Evolutionary conservation across 2,329 filamentous ascomycete species (phyloP), one percentile per base, ranked within the genome.

Genomic region (Sporothrix protearum): DNA sequence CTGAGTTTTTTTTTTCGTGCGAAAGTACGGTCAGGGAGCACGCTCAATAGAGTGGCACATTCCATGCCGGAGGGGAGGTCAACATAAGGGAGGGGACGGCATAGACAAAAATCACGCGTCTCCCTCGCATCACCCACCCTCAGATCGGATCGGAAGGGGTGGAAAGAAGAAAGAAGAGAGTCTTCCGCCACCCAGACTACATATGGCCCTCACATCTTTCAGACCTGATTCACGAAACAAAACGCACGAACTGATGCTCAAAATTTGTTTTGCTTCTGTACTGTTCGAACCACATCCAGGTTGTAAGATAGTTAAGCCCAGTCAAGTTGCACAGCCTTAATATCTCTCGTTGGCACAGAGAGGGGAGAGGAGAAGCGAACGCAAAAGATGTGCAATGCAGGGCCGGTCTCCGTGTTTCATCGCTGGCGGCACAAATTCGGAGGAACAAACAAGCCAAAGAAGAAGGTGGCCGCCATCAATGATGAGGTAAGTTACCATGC

Each of bases 401-500:
- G 51, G 68, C 25, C 49, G 36, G 61, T 69, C 68, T 33, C 25
- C 39, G 16, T 61, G 68, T 69, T 69, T 69, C 68, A 61, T 59
- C n/a, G 12, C n/a, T 30, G 22, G 30, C 68, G 42, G 68, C 53
- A 69, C 42, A 47, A 61, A 19, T 49, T 33, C 12, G 22, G 19
- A 36, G 53, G 28, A n/a, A 30, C 19, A 42, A 53, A 8, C 57
- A 66, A 2, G 5, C 3, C 8, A 16, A 45, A 30, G 7, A 33
- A 8, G 33, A 59, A 33, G 33, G 39, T 12, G 39, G 6, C 36
- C 36, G 36, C 36, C 36, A 9, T 36, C 36, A 36, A 36, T 36
- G 39, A 42, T 14, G 16, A 10, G 30, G 6, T 8, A 16, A 10
- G 55, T 2, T 16, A 12, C 2, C 3, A 22, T 61, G 16, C 55